These are phyloP conservation scores for Cerioporus squamosus DNA, from an alignment of 1,284 basidiomycete species.

Conservation along the genomic window DNA sequence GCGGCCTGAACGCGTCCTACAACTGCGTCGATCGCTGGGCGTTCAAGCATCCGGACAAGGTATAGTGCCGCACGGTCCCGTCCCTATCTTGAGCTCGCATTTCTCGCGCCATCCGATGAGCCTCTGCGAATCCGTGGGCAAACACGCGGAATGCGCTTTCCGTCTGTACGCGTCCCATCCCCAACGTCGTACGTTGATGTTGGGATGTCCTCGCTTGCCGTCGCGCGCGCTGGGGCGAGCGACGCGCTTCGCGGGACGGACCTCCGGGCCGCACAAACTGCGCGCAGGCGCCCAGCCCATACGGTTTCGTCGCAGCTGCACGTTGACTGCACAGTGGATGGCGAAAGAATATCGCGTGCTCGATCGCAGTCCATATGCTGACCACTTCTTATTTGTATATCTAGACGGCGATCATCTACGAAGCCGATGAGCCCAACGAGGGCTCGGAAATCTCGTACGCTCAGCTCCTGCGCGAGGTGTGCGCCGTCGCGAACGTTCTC, in stretches of 20 bases:
- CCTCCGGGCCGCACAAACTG: no score
- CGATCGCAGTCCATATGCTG: neutral
- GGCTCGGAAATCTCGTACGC: conserved; percentile 81
- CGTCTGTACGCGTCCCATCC: neutral
- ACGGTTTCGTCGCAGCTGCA: no score
- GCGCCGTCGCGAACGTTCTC: conserved; percentile 90
- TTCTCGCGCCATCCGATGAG: conserved; percentile 8
- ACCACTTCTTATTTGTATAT: neutral
- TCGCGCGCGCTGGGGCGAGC: no score
- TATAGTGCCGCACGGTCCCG: conserved; percentile 33
- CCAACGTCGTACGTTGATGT: neutral
- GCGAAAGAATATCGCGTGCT: no score
- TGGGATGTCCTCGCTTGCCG: no score
- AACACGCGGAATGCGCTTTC: conserved; percentile 6
- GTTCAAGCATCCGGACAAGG: conserved; percentile 90
- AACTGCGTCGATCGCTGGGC: conserved; percentile 98
- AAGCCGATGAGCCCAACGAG: conserved; percentile 93
- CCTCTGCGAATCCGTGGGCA: neutral
- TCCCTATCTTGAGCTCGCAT: conserved; percentile 9
- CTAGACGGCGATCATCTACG: conserved; percentile 95
- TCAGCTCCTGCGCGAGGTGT: conserved; percentile 91
- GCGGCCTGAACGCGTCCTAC: conserved; percentile 90
- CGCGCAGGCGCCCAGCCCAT: no score
- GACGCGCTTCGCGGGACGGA: no score
- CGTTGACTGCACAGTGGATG: no score